Percentiles rank a stretch among this genome's conserved stretches.
These are phyloP conservation scores for Lepraria neglecta DNA, from an alignment of 495 filamentous ascomycete species.

Conservation along the genomic window DNA sequence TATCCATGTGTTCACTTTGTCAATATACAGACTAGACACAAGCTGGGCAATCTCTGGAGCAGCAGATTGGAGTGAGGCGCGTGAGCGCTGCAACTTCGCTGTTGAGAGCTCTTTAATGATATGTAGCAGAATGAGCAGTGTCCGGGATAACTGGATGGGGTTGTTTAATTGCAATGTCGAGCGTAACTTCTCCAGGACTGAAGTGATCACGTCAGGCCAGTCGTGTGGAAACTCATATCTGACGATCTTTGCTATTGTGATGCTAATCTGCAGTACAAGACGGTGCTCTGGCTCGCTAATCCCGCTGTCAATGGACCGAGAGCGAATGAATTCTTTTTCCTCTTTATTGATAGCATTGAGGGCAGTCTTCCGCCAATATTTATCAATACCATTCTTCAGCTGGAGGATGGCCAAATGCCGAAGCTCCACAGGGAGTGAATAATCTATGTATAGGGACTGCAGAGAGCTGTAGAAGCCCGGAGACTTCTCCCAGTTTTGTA, in stretches of 20 bases:
- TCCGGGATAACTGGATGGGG: constrained; percentile 38
- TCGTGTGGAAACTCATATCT: constrained; percentile 82
- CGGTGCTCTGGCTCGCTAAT: constrained; percentile 64
- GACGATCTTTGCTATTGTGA: constrained; percentile 80
- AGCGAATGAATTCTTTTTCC: constrained; percentile 69
- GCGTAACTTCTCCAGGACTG: constrained; percentile 1
- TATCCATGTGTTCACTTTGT: constrained; percentile 66
- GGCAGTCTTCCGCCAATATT: constrained; percentile 77
- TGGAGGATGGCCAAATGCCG: constrained; percentile 89
- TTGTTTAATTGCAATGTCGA: background rate
- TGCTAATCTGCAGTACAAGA: constrained; percentile 77
- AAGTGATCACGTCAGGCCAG: constrained; percentile 45
- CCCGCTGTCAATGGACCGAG: constrained; percentile 62
- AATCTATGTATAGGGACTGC: constrained; percentile 73
- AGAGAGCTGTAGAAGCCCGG: constrained; percentile 69
- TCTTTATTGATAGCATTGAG: constrained; percentile 62
- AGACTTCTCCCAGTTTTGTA: constrained; percentile 78
- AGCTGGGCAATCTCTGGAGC: constrained; percentile 75
- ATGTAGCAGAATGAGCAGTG: constrained; percentile 70
- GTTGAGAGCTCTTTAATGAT: constrained; percentile 86
- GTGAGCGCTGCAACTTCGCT: constrained; percentile 62
- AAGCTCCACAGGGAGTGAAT: constrained; percentile 61
- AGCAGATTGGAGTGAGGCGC: constrained; percentile 63
- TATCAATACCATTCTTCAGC: constrained; percentile 92
- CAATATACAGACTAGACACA: constrained; percentile 68